phyloP scores from a whole-genome alignment of 2,329 filamentous ascomycete species.

The Paraconiothyrium brasiliense region DNA sequence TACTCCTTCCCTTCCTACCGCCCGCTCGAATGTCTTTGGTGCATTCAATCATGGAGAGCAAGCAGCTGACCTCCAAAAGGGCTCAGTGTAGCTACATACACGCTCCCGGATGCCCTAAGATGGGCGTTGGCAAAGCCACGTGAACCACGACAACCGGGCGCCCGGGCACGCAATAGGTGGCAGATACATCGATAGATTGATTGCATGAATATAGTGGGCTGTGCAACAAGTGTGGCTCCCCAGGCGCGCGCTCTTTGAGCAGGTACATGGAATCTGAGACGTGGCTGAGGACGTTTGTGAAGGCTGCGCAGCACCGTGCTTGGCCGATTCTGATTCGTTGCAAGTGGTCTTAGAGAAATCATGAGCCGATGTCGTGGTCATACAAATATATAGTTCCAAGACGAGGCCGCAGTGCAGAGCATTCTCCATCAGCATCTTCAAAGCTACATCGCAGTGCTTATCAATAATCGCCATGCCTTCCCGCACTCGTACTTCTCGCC shows the following conservation, averaged over 20 bases:
- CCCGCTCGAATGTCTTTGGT: too few relatives aligned
- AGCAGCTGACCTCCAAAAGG: background rate
- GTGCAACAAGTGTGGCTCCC: background rate
- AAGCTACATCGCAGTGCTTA: background rate
- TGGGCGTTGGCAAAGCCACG: too few relatives aligned
- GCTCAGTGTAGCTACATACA: background rate
- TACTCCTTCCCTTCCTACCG: background rate
- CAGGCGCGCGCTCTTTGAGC: slow-evolving; percentile 7
- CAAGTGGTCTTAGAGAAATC: background rate
- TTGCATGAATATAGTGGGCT: background rate
- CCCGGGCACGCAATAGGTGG: too few relatives aligned
- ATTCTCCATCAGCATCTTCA: background rate
- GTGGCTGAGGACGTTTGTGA: slow-evolving; percentile 7
- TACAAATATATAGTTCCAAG: background rate
- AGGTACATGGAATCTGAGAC: background rate
- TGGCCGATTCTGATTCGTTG: background rate
- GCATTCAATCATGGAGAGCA: background rate
- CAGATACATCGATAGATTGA: background rate
- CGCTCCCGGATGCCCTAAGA: too few relatives aligned
- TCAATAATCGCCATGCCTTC: background rate
- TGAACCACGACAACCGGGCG: too few relatives aligned
- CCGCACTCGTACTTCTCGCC: background rate
- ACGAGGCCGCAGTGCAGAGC: background rate
- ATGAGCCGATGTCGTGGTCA: background rate
- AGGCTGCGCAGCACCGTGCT: slow-evolving; percentile 1